Conservation (phyloP, 345 rosid species). For the Salix koriyanagi region DNA sequence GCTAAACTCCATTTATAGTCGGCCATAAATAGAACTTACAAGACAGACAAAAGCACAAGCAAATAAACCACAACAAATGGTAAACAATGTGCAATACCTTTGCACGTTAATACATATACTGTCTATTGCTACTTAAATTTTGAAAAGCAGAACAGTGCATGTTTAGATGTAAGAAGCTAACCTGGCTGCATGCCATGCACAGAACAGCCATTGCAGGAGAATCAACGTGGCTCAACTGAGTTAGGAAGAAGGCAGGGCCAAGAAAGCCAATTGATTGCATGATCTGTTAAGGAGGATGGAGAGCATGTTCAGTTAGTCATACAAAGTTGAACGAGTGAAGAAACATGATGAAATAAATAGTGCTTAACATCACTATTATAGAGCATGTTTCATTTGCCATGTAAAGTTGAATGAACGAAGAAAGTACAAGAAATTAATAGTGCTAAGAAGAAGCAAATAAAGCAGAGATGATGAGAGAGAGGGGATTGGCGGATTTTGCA, state of each 20-base stretch:
- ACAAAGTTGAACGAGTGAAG: neutral
- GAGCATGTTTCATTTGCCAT: conserved; percentile 5
- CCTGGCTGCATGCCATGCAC: conserved; percentile 95
- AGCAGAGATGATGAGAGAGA: neutral
- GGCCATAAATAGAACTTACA: neutral
- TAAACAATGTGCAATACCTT: neutral
- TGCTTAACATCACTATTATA: neutral
- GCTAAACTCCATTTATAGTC: neutral
- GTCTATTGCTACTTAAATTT: neutral
- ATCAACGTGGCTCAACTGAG: conserved; percentile 84
- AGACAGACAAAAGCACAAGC: neutral
- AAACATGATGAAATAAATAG: neutral
- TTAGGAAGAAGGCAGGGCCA: conserved; percentile 92
- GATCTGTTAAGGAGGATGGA: conserved; percentile 41
- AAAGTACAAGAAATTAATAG: neutral
- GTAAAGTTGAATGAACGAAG: neutral
- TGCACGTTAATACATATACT: neutral
- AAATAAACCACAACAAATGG: neutral
- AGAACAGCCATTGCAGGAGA: conserved; percentile 84
- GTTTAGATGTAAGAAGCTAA: conserved; percentile 12
- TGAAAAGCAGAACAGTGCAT: neutral
- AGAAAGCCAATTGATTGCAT: conserved; percentile 97
- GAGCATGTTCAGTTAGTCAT: conserved; percentile 3
- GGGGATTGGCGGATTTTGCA: neutral
- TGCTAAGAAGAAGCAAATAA: too few species aligned